Evolutionary conservation across 352 stramenopile species (phyloP).

Genomic region (Phytophthora podocarpi): DNA sequence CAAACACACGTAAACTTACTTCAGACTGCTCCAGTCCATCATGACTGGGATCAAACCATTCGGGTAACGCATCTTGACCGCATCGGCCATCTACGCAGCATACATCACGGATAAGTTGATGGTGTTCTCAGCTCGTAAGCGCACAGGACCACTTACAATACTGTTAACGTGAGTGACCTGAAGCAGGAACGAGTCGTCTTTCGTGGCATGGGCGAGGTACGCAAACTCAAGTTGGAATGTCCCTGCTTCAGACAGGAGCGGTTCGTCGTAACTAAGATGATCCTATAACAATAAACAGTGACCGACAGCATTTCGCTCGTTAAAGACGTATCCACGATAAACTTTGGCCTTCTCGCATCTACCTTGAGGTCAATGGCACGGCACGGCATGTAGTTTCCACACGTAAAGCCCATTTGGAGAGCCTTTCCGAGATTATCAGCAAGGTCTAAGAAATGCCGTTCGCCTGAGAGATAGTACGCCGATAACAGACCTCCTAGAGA

Average conservation of each 20-base stretch:
- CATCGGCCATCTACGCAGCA: slow-evolving; percentile 38
- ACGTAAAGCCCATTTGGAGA: slow-evolving; percentile 45
- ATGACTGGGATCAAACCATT: slow-evolving; percentile 54
- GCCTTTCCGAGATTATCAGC: slow-evolving; percentile 40
- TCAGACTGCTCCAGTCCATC: slow-evolving; percentile 35
- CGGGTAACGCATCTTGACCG: slow-evolving; percentile 36
- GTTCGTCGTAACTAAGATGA: slow-evolving; percentile 9
- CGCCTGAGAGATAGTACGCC: slow-evolving; percentile 55
- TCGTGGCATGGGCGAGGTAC: slow-evolving; percentile 48
- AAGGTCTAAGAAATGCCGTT: slow-evolving; percentile 53
- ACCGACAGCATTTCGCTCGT: no score
- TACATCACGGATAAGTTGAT: no score
- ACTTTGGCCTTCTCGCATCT: no score
- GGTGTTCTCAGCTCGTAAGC: no score
- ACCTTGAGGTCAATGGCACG: slow-evolving; percentile 48
- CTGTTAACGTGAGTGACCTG: slow-evolving; percentile 50
- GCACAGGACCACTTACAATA: slow-evolving; percentile 43
- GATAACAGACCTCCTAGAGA: slow-evolving; percentile 62
- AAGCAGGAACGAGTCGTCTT: slow-evolving; percentile 40
- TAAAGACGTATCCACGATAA: neutral
- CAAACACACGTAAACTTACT: slow-evolving; percentile 14
- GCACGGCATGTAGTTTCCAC: slow-evolving; percentile 40
- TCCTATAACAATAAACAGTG: slow-evolving; percentile 26
- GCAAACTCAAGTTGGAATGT: slow-evolving; percentile 76
- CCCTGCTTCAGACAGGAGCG: slow-evolving; percentile 49